Conservation (phyloP, 176 grass and related monocot species). For the sorghum (Sorghum bicolor) region Sorghum_bicolor_NCBIv3 NC_012870.2:68701001-68701500, state of each 20-base stretch:
- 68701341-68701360: not conserved
- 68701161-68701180: conserved; percentile 96
- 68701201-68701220: conserved; percentile 84
- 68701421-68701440: not conserved
- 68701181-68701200: conserved; percentile 85
- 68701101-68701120: not conserved
- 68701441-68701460: not conserved
- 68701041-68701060: conserved; percentile 1
- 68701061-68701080: not conserved
- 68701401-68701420: not conserved
- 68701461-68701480: not conserved
- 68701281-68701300: conserved; percentile 92
- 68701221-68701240: conserved; percentile 77
- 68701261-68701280: conserved; percentile 65
- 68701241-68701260: conserved; percentile 79
- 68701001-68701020: conserved; percentile 51
- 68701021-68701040: not conserved
- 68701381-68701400: conserved; percentile 4
- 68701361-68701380: conserved; percentile 34
- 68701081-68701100: not conserved
- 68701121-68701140: conserved; percentile 15
- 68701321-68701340: conserved; percentile 15
- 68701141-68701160: conserved; percentile 35
- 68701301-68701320: conserved; percentile 54
- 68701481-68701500: not conserved